Evolutionary conservation across 2,329 filamentous ascomycete genomes (phyloP), one percentile per base, ranked within the genome.

Genomic region (Claviceps digitariae): DNA sequence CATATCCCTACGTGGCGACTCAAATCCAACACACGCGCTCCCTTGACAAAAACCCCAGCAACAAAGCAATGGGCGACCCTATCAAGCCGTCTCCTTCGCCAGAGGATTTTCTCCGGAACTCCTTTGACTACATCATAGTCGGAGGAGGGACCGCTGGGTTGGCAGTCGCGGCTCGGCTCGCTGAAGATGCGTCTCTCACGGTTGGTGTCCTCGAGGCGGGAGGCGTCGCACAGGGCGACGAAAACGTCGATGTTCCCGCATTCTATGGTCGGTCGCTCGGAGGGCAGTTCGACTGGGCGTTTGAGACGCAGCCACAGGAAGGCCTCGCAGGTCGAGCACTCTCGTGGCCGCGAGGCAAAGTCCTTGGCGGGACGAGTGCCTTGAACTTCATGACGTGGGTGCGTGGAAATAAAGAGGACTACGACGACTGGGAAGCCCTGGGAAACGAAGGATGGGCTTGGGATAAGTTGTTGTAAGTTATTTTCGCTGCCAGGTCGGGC

Each of bases 361-460:
- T 79, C 0, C 70, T 87, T 0, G 84, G 84, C 20, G 84, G 83
- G 7, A 81, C 81, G 7, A 78, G 74, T 17, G 76, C 76, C 0
- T 71, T 83, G 48, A 82, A 83, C 57, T 78, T 76, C 57, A 77
- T 81, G 75, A 75, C 78, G 48, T 73, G 71, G 68, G 72, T 71
- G 52, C 69, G 74, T 34, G 75, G 70, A 7, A 69, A 67, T 49
- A 65, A 60, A 38, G 68, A 68, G 38, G 76, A 80, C 46, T 76
- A 78, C 47, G 74, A 83, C 62, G 72, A 71, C 0, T 84, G 80
- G 80, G 74, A 73, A 48, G 64, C 68, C 31, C 64, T 84, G 10
- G 80, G 80, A 0, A 83, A 83, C 57, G 53, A 58, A 1, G 80
- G 78, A 2, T 84, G 81, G 81, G 69, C 71, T 1, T 83, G 77